These are phyloP conservation scores for Lyophyllum decastes DNA, from an alignment of 768 basidiomycete species.

Conservation along the genomic window DNA sequence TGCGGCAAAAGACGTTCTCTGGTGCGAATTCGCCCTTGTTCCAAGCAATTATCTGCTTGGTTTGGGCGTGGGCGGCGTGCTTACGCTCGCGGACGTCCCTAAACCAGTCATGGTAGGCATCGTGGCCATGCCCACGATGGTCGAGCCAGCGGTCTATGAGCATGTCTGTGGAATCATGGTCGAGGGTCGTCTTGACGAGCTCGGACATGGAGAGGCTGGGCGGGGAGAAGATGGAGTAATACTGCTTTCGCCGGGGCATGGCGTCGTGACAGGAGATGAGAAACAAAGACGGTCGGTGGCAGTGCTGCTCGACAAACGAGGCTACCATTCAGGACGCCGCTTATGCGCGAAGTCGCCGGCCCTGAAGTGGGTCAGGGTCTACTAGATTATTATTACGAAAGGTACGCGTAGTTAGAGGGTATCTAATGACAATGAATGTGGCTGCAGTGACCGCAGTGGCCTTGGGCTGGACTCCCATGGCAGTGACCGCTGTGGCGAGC, in stretches of 20 bases:
- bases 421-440: background rate
- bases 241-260: constrained; percentile 45
- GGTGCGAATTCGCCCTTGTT: constrained; percentile 77
- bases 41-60: constrained; percentile 56
- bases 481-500: constrained; percentile 4
- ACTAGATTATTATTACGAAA: background rate
- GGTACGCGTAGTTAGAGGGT: background rate
- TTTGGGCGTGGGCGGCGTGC: constrained; percentile 46
- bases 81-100: constrained; percentile 66
- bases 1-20: constrained; percentile 79
- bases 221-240: constrained; percentile 66
- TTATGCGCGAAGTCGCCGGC: constrained; percentile 29
- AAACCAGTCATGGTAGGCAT: constrained; percentile 80
- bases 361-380: constrained; percentile 22
- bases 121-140: constrained; percentile 58
- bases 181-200: constrained; percentile 76
- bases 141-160: constrained; percentile 87
- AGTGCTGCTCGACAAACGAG: constrained; percentile 21
- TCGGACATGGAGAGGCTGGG: constrained; percentile 75
- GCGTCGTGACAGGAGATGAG: constrained; percentile 7
- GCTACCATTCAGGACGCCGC: constrained; percentile 23
- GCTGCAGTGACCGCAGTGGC: constrained; percentile 5
- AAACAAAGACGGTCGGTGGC: constrained; percentile 17
- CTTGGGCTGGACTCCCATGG: background rate
- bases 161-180: constrained; percentile 74